Base-by-base conservation (phyloP, 192 early-diverging fungal species). In the Coemansia sp. region DNA sequence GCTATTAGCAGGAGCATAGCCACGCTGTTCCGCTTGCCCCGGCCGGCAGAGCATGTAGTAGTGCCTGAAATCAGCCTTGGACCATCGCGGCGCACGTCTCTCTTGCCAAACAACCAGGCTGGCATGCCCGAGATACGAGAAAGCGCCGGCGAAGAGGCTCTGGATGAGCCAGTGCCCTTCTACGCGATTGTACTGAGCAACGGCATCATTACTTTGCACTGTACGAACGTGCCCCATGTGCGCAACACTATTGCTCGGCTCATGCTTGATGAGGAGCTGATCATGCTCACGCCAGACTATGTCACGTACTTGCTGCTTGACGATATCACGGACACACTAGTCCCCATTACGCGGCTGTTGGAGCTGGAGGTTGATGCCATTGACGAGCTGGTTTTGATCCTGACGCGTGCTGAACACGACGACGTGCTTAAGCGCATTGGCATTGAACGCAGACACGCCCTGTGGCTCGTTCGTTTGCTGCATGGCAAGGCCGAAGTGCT, bases 341-440 rank as follows among this genome's bases (percentile, higher is more conserved):
- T 88, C 33, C 95, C 95, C 6, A 79, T 91, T 19, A 87, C 97
- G 62, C 83, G 87, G 37, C 76, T 85, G 15, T 88, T 99, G 60
- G 97, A 99, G 76, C 83, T 91, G 32, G 95, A 99, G 67, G 95
- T 97, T 4, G 94, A 97, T 55, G 87, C 91, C 0, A 94, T 97
- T 58, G 95, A 99, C 62, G 95, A 99, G 63, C 70, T 98, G 3
- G 95, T 99, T 7, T 76, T 99, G 21, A 90, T 98, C 33, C 68
- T 95, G 39, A 88, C 92, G 35, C 91, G 94, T 62, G 86, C 87
- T 15, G 95, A 98, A 65, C 87, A 89, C 32, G 77, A 80, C 0
- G 89, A 91, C 41, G 90, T 91, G 90, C 64, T 93, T 43, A 67
- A 87, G 37, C 77, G 88, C 3, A 91, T 91, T 44, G 88, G 90